Evolutionary conservation across 129 eudicot genomes (phyloP).

Genomic region (Chrysanthemum makinoi): DNA sequence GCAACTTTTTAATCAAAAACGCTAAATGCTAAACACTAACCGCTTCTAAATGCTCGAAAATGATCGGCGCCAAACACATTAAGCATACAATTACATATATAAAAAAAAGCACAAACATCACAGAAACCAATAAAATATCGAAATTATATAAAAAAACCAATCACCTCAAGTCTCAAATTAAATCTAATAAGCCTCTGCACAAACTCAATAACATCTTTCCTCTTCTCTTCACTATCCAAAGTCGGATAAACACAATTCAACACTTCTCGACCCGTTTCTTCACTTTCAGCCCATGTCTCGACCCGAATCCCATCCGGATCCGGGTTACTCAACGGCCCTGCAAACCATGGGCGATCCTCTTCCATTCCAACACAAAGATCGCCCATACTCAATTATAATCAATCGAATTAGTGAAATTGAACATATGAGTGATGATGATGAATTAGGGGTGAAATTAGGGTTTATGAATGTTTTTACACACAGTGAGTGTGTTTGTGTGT

Average conservation of each 20-base stretch:
- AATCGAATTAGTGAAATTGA: conserved; percentile 2
- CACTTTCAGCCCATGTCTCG: conserved; percentile 51
- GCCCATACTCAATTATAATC: conserved; percentile 31
- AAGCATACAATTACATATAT: no score
- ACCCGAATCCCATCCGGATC: conserved; percentile 50
- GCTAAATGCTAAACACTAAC: neutral
- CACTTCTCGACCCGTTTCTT: conserved; percentile 49
- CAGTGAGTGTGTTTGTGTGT: conserved; percentile 10
- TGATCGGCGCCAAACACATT: no score
- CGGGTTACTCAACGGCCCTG: conserved; percentile 34
- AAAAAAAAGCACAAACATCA: neutral
- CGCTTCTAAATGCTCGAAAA: neutral
- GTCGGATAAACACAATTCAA: conserved; percentile 60
- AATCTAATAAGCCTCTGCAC: conserved; percentile 50
- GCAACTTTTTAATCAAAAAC: no score
- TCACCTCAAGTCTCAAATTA: conserved; percentile 54
- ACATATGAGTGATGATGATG: neutral
- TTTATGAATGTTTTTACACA: conserved; percentile 3
- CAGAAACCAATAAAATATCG: conserved; percentile 11
- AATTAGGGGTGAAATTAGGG: conserved; percentile 19
- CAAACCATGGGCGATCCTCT: conserved; percentile 43
- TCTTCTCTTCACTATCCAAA: conserved; percentile 62
- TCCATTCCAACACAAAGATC: conserved; percentile 36
- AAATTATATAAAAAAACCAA: conserved; percentile 8
- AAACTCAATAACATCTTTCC: conserved; percentile 65